Evolutionary conservation across 2,329 filamentous ascomycete genomes (phyloP), one percentile per base, ranked within the genome.

Genomic region (Fusarium denticulatum): DNA sequence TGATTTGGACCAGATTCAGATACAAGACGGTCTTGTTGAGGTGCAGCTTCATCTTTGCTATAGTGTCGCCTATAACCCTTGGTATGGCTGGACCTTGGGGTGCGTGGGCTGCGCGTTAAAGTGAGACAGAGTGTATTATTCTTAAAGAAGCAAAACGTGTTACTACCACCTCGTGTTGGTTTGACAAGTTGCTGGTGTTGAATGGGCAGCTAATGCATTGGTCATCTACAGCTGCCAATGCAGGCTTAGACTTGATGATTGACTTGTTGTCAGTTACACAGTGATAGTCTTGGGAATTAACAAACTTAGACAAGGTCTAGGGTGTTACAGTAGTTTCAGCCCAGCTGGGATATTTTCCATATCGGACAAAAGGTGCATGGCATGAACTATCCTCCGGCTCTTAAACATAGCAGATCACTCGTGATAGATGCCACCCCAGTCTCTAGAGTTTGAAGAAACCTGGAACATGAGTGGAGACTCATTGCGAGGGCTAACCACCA

Each of bases 351-450:
- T 43, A 12, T 43, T 24, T 6, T 43, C 15, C 42, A 16, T 6
- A 43, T 24, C n/a, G 15, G 15, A 43, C 5, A 24, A 10, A 12
- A 43, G 22, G 40, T 24, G 40, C 40, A 43, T 43, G n/a, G 0
- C 40, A 24, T 43, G 13, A 40, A n/a, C n/a, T n/a, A n/a, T n/a
- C n/a, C n/a, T n/a, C n/a, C n/a, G n/a, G n/a, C n/a, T n/a, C n/a
- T n/a, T n/a, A n/a, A n/a, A n/a, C n/a, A n/a, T n/a, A n/a, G n/a
- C 15, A 12, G 6, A 18, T 8, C 42, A 12, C 15, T 43, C 5
- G 14, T 11, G 0, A 5, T 1, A 6, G 0, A 15, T 43, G 11
- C 10, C 15, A 11, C n/a, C n/a, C 4, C 3, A 16, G 4, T 16
- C 15, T 16, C 40, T 3, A 5, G 6, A n/a, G 4, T 22, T 22